Evolutionary conservation across 306 rosid genomes (phyloP), one percentile per base, ranked within the genome.

Genomic region (Casuarina cunninghamiana): DNA sequence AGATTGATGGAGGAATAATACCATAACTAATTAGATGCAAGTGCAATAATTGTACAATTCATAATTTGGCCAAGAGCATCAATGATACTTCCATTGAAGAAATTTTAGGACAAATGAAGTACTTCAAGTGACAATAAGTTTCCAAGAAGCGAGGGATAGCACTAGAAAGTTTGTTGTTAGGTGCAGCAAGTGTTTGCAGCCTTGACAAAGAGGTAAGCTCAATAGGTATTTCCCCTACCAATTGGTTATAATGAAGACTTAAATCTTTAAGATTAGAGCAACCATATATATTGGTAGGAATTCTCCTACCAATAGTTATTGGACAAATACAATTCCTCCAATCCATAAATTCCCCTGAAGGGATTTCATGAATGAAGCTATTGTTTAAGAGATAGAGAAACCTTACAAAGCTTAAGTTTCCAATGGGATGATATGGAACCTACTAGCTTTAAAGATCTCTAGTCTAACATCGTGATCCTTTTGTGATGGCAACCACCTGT

Each of bases 41-140:
- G 7, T 1, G 5, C 0, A 55, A n/a, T 5, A 19, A 0, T 0
- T 5, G 0, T 9, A 17, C n/a, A 35, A 5, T 55, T 55, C 32
- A 26, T 26, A 26, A 26, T 26, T 26, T 26, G 32, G 32, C 32
- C 32, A 26, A 26, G 32, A 26, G 62, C 3, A 6, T 6, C 9
- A 6, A 10, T 26, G 32, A 55, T 55, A 55, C 32, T 55, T 11
- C 35, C 35, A 19, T 35, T 35, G 35, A 55, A 19, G 32, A 17
- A 5, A 55, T 55, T 55, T n/a, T 6, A 0, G 35, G 11, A 4
- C 12, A 19, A 2, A 0, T 0, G 0, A 55, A 55, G 3, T 1
- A 17, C 10, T 2, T 26, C 32, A 26, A 26, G 32, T 26, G 32
- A 26, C 32, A 26, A 26, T 26, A 26, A 26, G 32, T 26, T 55